phyloP scores from a whole-genome alignment of 257 asterid genomes.

The Plantago ovata region DNA sequence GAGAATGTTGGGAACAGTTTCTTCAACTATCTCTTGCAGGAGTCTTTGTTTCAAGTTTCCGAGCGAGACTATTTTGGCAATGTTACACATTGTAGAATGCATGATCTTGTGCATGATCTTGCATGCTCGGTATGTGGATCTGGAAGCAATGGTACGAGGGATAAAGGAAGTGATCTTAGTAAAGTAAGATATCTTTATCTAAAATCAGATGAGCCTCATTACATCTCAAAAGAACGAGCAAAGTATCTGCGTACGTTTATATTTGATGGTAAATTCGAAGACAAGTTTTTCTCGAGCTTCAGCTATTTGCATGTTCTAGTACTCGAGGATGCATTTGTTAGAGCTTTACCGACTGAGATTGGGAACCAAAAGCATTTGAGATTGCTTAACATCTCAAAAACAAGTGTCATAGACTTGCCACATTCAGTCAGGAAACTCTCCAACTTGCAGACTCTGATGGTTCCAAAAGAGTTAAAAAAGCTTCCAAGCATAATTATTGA shows the following conservation, averaged over 20 bases:
- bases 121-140: conserved; percentile 13
- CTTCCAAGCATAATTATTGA: conserved; percentile 16
- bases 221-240: not conserved
- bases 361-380: conserved; percentile 11
- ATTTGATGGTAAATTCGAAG: not conserved
- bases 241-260: conserved; percentile 22
- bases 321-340: conserved; percentile 10
- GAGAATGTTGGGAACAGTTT: conserved; percentile 8
- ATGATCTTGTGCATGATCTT: conserved; percentile 30
- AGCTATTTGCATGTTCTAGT: conserved; percentile 17
- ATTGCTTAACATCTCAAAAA: conserved; percentile 1
- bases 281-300: conserved; percentile 6
- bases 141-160: conserved; percentile 5
- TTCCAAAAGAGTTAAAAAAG: not conserved
- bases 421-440: conserved; percentile 9
- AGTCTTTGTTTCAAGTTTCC: conserved; percentile 16
- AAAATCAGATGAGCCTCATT: not conserved
- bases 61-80: conserved; percentile 13
- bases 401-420: not conserved
- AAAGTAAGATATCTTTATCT: not conserved
- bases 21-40: not conserved
- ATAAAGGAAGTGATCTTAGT: not conserved
- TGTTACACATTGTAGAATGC: conserved; percentile 24
- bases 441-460: conserved; percentile 19
- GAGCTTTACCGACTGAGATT: conserved; percentile 11